Percentiles rank a stretch among this genome's conserved stretches.
phyloP scores from a whole-genome alignment of 441 rosid genomes.

The Jatropha podagrica region DNA sequence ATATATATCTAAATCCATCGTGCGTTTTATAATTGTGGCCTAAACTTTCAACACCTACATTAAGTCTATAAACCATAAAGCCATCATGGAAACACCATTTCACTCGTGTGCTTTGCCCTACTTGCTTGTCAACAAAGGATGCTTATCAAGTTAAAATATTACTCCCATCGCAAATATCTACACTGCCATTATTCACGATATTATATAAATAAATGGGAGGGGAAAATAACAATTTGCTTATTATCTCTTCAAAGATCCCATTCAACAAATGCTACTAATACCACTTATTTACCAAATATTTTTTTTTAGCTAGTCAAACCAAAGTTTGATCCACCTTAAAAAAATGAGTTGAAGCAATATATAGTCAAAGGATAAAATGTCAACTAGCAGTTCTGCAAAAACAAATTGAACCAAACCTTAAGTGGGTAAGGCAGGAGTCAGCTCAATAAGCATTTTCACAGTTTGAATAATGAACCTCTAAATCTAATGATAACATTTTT shows the following conservation, averaged over 20 bases:
- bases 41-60: conserved; percentile 32
- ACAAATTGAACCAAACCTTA: conserved; percentile 3
- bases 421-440: conserved; percentile 31
- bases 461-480: conserved; percentile 3
- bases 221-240: background rate
- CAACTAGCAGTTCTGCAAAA: conserved; percentile 9
- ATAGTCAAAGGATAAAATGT: conserved; percentile 9
- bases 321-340: background rate
- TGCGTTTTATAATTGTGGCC: conserved; percentile 12
- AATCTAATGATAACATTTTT: background rate
- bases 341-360: background rate
- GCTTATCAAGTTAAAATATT: conserved; percentile 11
- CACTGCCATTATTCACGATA: background rate
- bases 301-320: conserved; percentile 17
- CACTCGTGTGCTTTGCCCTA: conserved; percentile 11
- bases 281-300: conserved; percentile 1
- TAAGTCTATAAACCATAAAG: conserved; percentile 8
- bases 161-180: conserved; percentile 4
- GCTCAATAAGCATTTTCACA: conserved; percentile 24
- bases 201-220: background rate
- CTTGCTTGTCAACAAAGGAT: conserved; percentile 36
- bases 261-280: background rate
- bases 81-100: conserved; percentile 13
- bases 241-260: background rate
- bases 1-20: background rate